These are phyloP conservation scores for Fusarium succisae DNA, from an alignment of 2,329 filamentous ascomycete genomes.

Conservation along the genomic window DNA sequence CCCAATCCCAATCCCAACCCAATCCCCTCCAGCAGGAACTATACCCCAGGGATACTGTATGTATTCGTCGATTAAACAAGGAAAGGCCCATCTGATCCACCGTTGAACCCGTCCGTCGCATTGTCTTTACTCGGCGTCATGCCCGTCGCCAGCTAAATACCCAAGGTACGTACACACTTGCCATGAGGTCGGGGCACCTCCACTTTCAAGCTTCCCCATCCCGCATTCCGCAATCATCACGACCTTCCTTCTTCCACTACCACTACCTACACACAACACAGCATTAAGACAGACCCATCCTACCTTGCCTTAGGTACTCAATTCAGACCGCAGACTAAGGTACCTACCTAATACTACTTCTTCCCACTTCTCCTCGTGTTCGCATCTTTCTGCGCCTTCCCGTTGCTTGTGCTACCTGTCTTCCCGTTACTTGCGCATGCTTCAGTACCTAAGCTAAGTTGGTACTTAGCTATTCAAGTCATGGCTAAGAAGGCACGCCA, in stretches of 20 bases:
- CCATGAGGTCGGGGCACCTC: conserved; percentile 23
- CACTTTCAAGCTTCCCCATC: conserved; percentile 39
- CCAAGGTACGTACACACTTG: not conserved
- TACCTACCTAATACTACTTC: not conserved
- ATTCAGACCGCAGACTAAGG: not conserved
- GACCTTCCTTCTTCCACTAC: conserved; percentile 19
- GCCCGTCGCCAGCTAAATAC: not conserved
- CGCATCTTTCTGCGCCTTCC: conserved; percentile 24
- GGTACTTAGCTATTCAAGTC: conserved; percentile 31
- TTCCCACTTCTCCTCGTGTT: not conserved
- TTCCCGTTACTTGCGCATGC: conserved; percentile 31
- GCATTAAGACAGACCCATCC: not conserved
- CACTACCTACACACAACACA: not conserved
- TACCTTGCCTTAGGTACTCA: not conserved
- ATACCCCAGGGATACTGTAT: not conserved
- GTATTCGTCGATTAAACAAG: not conserved
- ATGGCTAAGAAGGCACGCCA: conserved; percentile 77
- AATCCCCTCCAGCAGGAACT: not conserved
- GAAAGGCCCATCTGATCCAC: conserved; percentile 11
- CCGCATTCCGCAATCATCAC: conserved; percentile 38
- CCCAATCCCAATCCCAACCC: not conserved
- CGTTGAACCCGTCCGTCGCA: not conserved
- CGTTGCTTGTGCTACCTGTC: conserved; percentile 25
- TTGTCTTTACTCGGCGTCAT: conserved; percentile 5
- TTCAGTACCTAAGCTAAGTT: not conserved